Percentiles rank a stretch among this genome's conserved stretches.
Evolutionary conservation across 176 grass and related monocot species (phyloP).

Genomic region (Oryza punctata): DNA sequence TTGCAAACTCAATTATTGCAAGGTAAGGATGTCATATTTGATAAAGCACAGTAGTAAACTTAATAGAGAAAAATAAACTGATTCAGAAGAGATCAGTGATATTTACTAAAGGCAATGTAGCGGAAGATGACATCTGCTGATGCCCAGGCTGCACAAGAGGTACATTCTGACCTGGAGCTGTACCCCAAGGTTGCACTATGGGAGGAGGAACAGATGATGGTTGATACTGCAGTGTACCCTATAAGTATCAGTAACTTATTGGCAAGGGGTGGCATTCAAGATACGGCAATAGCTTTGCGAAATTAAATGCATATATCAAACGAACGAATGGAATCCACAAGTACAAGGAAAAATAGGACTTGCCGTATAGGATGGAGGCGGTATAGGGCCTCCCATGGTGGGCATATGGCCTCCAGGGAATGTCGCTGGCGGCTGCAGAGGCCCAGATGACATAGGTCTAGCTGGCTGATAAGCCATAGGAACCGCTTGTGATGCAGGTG

Average conservation of each 20-base stretch:
- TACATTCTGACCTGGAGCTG: slow-evolving; percentile 47
- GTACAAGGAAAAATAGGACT: slow-evolving; percentile 32
- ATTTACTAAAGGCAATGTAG: slow-evolving; percentile 47
- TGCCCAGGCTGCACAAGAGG: slow-evolving; percentile 58
- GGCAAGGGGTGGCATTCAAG: slow-evolving; percentile 35
- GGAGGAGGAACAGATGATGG: slow-evolving; percentile 52
- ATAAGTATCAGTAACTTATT: slow-evolving; percentile 32
- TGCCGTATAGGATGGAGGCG: slow-evolving; percentile 69
- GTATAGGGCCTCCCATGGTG: slow-evolving; percentile 57
- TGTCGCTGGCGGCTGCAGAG: slow-evolving; percentile 38
- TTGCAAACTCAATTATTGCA: slow-evolving; percentile 58
- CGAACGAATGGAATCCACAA: slow-evolving; percentile 1
- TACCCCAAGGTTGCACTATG: slow-evolving; percentile 65
- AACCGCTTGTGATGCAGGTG: slow-evolving; percentile 66
- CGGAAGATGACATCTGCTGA: slow-evolving; percentile 39
- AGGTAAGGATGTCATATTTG: slow-evolving; percentile 33
- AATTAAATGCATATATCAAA: not conserved
- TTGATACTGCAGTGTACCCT: slow-evolving; percentile 59
- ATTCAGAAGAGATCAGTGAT: not conserved
- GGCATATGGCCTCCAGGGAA: slow-evolving; percentile 55
- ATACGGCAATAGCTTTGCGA: not conserved
- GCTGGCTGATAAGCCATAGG: slow-evolving; percentile 62
- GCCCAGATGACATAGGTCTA: slow-evolving; percentile 63
- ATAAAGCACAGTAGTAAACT: slow-evolving; percentile 1
- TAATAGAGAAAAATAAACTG: slow-evolving; percentile 6